These are phyloP conservation scores for Aspergillus sclerotialis DNA, from an alignment of 2,329 filamentous ascomycete genomes.

Conservation along the genomic window DNA sequence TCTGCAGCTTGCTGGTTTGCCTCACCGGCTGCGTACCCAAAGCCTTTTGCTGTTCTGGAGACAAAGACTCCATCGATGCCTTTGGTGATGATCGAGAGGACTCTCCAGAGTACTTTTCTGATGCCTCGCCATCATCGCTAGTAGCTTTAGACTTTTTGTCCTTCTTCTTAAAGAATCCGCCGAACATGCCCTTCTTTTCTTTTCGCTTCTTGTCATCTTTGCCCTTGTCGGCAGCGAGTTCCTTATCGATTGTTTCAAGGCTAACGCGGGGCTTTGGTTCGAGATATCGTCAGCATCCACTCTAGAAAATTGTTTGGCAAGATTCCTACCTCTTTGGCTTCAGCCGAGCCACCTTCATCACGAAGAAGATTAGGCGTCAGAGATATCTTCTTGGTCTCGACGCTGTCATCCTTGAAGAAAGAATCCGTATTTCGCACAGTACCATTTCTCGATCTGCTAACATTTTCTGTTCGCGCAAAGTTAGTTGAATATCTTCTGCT, in stretches of 20 bases:
- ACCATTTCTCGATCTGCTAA: constrained; percentile 66
- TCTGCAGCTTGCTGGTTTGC: constrained; percentile 63
- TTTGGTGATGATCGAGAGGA: constrained; percentile 41
- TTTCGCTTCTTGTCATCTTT: constrained; percentile 74
- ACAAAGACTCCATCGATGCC: constrained; percentile 36
- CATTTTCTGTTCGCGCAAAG: constrained; percentile 18
- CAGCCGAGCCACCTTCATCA: constrained; percentile 53
- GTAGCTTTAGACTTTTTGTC: constrained; percentile 51
- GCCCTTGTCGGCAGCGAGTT: constrained; percentile 54
- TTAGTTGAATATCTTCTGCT: too few species aligned
- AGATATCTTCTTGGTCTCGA: constrained; percentile 95
- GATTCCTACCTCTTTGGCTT: constrained; percentile 33
- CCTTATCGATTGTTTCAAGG: constrained; percentile 70
- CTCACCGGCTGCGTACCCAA: constrained; percentile 41
- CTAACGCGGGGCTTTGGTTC: constrained; percentile 53
- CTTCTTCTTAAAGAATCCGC: constrained; percentile 61
- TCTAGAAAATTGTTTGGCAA: neutral
- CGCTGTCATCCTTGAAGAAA: constrained; percentile 93
- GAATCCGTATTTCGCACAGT: constrained; percentile 88
- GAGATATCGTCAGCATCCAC: constrained; percentile 14
- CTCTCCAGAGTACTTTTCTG: constrained; percentile 58
- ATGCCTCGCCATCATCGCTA: constrained; percentile 41
- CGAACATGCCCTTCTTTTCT: constrained; percentile 67
- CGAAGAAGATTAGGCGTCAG: constrained; percentile 86
- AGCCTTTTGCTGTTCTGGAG: constrained; percentile 30